Conservation (phyloP, 345 rosid genomes). For the Rhodamnia argentea region DNA sequence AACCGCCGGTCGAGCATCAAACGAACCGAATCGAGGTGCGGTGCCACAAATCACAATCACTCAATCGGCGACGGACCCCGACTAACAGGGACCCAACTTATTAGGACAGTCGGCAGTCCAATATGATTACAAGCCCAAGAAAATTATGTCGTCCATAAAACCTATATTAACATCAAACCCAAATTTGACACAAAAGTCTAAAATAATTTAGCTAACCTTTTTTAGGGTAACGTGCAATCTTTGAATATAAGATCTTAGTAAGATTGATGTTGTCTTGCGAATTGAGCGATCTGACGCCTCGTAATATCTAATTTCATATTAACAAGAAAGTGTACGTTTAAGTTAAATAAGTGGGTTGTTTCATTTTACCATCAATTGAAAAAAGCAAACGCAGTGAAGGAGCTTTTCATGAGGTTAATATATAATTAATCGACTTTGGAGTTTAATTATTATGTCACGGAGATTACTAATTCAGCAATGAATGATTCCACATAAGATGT, state of each 20-base stretch:
- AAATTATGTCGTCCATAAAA: neutral
- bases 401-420: neutral
- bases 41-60: neutral
- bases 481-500: neutral
- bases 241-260: neutral
- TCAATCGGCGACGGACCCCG: neutral
- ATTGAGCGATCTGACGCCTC: neutral
- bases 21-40: neutral
- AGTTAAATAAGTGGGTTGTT: neutral
- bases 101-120: neutral
- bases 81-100: neutral
- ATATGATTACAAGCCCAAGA: neutral
- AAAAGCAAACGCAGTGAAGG: neutral
- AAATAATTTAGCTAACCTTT: too few relatives aligned
- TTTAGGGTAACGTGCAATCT: neutral
- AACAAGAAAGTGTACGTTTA: neutral
- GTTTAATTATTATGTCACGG: neutral
- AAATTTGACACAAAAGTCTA: neutral
- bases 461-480: fast-evolving
- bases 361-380: neutral
- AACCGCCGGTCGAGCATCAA: neutral
- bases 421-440: neutral
- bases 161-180: neutral
- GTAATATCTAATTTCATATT: neutral
- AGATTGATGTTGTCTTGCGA: neutral